A percentile compares a stretch with the other conserved stretches of the same genome.
phyloP scores from a whole-genome alignment of 176 grass and related monocot genomes.

The Alopecurus myosuroides region DNA sequence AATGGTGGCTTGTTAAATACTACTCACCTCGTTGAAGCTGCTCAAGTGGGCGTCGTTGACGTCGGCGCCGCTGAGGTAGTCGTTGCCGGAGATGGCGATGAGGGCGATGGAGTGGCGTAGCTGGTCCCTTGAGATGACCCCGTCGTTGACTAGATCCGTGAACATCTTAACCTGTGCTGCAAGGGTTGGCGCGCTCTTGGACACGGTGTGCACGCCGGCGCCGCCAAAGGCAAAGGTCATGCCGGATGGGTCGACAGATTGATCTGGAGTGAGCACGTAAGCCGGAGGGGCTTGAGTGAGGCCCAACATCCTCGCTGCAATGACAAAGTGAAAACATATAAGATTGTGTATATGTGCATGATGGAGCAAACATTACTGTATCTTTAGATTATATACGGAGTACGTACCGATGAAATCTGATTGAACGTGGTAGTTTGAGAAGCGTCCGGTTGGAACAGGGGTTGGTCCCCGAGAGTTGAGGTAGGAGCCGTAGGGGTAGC shows the following conservation, averaged over 20 bases:
- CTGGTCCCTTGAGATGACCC: background rate
- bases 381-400: too few relatives aligned
- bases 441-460: background rate
- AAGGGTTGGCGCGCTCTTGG: slow-evolving; percentile 3
- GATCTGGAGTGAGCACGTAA: background rate
- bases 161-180: background rate
- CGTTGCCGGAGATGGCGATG: slow-evolving; percentile 28
- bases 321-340: background rate
- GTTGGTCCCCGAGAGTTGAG: background rate
- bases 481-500: background rate
- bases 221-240: slow-evolving; percentile 52
- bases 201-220: slow-evolving; percentile 20
- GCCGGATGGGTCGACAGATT: background rate
- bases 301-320: slow-evolving; percentile 27
- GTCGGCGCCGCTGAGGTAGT: background rate
- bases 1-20: background rate
- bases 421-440: background rate
- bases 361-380: background rate
- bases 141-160: background rate
- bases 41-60: background rate
- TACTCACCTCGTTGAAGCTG: background rate
- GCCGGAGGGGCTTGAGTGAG: background rate
- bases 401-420: background rate
- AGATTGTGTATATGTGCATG: too few relatives aligned
- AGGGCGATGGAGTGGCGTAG: slow-evolving; percentile 5